Conservation (phyloP, 2,329 filamentous ascomycete species). For the Verticillium dahliae region DNA sequence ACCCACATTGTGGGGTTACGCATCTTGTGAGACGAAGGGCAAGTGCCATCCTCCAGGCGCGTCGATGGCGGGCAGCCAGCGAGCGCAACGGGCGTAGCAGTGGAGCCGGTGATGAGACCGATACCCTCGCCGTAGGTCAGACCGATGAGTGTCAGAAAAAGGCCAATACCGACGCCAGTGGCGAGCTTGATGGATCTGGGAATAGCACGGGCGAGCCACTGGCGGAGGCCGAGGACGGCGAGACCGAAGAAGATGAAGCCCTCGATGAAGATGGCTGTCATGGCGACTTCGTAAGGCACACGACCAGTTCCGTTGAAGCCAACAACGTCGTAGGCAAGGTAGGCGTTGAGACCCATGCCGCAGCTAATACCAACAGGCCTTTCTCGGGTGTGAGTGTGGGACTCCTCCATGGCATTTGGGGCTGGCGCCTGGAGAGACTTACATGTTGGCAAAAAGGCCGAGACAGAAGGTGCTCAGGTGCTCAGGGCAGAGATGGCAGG, state of each 20-base stretch:
- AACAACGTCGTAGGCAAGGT: conserved; percentile 73
- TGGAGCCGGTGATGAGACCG: conserved; percentile 66
- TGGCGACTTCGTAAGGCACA: conserved; percentile 67
- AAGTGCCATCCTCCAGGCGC: conserved; percentile 43
- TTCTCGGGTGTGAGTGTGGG: neutral
- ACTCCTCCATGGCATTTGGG: no score
- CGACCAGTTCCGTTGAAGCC: conserved; percentile 67
- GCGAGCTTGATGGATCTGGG: conserved; percentile 82
- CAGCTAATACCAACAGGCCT: conserved; percentile 32
- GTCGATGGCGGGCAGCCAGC: conserved; percentile 58
- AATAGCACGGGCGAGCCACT: conserved; percentile 81
- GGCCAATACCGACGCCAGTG: conserved; percentile 77
- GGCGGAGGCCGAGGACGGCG: conserved; percentile 73
- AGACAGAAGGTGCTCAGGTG: conserved; percentile 75
- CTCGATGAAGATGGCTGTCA: conserved; percentile 85
- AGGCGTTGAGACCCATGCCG: conserved; percentile 67
- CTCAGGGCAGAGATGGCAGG: conserved; percentile 73
- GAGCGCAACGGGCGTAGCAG: conserved; percentile 62
- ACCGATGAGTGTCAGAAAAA: conserved; percentile 72
- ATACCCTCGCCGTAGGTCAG: conserved; percentile 79
- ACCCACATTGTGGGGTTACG: conserved; percentile 79
- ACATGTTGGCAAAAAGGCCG: conserved; percentile 75
- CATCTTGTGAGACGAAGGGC: conserved; percentile 65
- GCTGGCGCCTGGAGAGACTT: conserved; percentile 16
- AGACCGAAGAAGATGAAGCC: conserved; percentile 79